Conservation (phyloP, 352 stramenopile species). For the Phytophthora ramorum region DNA sequence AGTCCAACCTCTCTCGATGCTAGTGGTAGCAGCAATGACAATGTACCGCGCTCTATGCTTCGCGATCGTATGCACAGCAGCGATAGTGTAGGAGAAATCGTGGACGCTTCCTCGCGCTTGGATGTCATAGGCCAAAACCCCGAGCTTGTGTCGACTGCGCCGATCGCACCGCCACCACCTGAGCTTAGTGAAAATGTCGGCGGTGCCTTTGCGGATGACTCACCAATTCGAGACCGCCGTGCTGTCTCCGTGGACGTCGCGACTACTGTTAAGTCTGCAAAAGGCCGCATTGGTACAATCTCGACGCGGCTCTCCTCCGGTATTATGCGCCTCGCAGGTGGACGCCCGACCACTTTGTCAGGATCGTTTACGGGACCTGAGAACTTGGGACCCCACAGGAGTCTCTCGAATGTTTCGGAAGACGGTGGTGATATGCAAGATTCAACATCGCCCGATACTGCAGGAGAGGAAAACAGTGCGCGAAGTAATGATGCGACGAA, state of each 20-base stretch:
- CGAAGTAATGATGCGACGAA: constrained; percentile 24
- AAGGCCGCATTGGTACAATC: constrained; percentile 73
- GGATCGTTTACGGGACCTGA: constrained; percentile 28
- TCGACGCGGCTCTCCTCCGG: constrained; percentile 77
- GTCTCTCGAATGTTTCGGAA: constrained; percentile 42
- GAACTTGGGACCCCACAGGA: constrained; percentile 16
- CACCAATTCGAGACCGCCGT: constrained; percentile 32
- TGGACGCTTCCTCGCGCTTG: constrained; percentile 32
- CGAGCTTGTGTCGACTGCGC: constrained; percentile 30
- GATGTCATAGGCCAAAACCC: constrained; percentile 28
- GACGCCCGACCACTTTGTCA: constrained; percentile 31
- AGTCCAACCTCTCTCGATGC: constrained; percentile 24
- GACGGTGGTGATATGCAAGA: constrained; percentile 27
- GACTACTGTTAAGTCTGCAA: constrained; percentile 65
- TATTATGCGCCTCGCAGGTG: constrained; percentile 59
- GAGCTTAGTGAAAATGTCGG: constrained; percentile 19
- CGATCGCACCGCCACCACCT: constrained; percentile 28
- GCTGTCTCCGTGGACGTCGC: constrained; percentile 57
- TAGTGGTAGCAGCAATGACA: constrained; percentile 17
- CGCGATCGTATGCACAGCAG: constrained; percentile 49
- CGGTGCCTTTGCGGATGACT: constrained; percentile 12
- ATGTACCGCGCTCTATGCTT: constrained; percentile 33
- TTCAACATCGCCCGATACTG: constrained; percentile 22
- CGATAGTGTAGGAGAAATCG: constrained; percentile 42
- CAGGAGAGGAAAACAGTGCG: constrained; percentile 24